phyloP scores from a whole-genome alignment of 2,329 filamentous ascomycete species.

The Endocalyx cinctus region DNA sequence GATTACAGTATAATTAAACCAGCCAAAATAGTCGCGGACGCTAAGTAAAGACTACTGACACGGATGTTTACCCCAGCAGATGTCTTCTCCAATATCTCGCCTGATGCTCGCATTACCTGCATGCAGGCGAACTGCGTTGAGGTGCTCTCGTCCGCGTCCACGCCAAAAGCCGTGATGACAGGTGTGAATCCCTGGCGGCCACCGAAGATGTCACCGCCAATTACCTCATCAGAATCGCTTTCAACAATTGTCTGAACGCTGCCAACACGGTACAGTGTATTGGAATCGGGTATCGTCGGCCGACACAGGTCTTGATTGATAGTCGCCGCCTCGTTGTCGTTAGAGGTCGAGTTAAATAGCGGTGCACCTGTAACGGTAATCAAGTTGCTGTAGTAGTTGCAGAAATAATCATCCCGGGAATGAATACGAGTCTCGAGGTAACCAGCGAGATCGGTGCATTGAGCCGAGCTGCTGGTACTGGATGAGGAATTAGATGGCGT shows the following conservation, averaged over 20 bases:
- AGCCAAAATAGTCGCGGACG: no score
- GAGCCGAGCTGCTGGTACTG: not conserved
- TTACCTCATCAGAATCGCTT: slow-evolving; percentile 20
- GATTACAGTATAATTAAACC: no score
- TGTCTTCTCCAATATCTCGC: no score
- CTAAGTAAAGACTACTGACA: no score
- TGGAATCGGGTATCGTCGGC: not conserved
- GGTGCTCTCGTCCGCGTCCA: not conserved
- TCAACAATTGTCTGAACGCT: slow-evolving; percentile 1
- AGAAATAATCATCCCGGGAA: not conserved
- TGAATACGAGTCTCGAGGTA: slow-evolving; percentile 1
- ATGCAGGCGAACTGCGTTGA: slow-evolving; percentile 1
- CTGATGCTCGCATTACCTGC: no score
- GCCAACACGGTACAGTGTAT: not conserved
- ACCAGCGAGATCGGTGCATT: not conserved
- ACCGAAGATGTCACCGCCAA: slow-evolving; percentile 29
- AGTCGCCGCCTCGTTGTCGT: not conserved
- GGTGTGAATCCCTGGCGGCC: slow-evolving; percentile 1
- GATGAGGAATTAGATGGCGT: not conserved
- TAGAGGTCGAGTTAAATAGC: not conserved
- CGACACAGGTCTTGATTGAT: not conserved
- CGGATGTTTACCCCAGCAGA: no score
- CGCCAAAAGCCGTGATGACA: not conserved
- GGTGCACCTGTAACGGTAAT: not conserved
- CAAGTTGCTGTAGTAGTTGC: no score